Evolutionary conservation across 2,329 filamentous ascomycete species (phyloP), one percentile per base, ranked within the genome.

Genomic region (Apiospora saccharicola): DNA sequence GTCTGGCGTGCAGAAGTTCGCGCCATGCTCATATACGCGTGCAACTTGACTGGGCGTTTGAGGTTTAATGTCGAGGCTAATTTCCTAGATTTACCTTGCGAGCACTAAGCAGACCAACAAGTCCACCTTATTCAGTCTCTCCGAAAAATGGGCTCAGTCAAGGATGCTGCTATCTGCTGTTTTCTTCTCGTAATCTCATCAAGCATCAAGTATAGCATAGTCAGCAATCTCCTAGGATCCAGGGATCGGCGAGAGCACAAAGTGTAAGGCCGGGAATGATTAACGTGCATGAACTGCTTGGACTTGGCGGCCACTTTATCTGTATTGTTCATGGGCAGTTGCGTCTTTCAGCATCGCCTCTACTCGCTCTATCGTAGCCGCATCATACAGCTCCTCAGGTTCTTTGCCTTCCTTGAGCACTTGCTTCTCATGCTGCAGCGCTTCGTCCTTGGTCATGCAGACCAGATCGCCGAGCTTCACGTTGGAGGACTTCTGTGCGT

Each of bases 401-500:
- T 80, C 82, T 83, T 91, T 93, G 1, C 87, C 88, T 0, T 90
- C 93, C 77, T 90, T 91, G 64, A 98, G 85, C 1, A 98, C 87
- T 78, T 94, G 86, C 80, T 91, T 93, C 80, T 97, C 94, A 81
- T 99, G 96, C 72, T 89, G 87, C 22, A 87, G 73, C 51, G 74
- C 75, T 70, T 81, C 80, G 69, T 81, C 80, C 73, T 81, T 81
- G 13, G 80, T 81, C 79, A 81, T 81, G 72, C 79, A 79, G 46
- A 80, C 80, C 10, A 81, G 76, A 43, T 81, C 79, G 19, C 75
- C 73, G 10, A 80, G 75, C 46, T 74, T 75, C 26, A 98, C 76
- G 3, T 87, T 88, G n/a, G 93, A 91, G 67, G 88, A 90, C 79
- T 93, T 97, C 81, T 98, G 95, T 30, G 91, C 90, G n/a, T 91